Conservation (phyloP, 768 basidiomycete genomes). For the Termitomyces sp. region DNA sequence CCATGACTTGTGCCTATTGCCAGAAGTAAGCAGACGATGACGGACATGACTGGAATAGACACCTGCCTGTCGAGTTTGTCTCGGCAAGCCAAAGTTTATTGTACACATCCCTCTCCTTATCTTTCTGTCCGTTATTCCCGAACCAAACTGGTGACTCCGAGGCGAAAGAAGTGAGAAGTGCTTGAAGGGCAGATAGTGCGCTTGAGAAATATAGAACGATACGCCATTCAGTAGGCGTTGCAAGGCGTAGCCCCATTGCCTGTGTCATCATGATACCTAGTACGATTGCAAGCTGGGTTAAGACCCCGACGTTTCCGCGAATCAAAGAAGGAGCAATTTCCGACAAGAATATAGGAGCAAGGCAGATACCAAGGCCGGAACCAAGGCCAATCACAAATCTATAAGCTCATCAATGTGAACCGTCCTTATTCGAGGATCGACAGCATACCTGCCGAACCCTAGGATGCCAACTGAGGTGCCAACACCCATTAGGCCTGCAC, state of each 20-base stretch:
- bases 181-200: slow-evolving; percentile 49
- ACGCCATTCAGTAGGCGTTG: slow-evolving; percentile 70
- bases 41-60: background rate
- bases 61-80: slow-evolving; percentile 24
- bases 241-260: slow-evolving; percentile 61
- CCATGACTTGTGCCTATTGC: slow-evolving; percentile 2
- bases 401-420: background rate
- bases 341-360: slow-evolving; percentile 81
- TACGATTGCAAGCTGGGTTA: slow-evolving; percentile 81
- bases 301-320: slow-evolving; percentile 74
- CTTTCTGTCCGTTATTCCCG: slow-evolving; percentile 38
- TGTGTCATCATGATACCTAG: slow-evolving; percentile 88
- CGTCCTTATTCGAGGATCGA: background rate
- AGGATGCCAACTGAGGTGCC: slow-evolving; percentile 51
- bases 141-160: slow-evolving; percentile 76
- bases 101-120: slow-evolving; percentile 43
- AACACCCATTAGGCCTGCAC: slow-evolving; percentile 63
- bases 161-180: slow-evolving; percentile 46
- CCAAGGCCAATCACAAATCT: slow-evolving; percentile 68
- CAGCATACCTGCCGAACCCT: slow-evolving; percentile 58
- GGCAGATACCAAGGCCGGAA: slow-evolving; percentile 68
- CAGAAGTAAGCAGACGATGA: background rate
- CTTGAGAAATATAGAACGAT: slow-evolving; percentile 62
- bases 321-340: slow-evolving; percentile 79
- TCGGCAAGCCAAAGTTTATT: slow-evolving; percentile 49